Evolutionary conservation across 2,329 filamentous ascomycete species (phyloP).

Genomic region (Colletotrichum tabaci): DNA sequence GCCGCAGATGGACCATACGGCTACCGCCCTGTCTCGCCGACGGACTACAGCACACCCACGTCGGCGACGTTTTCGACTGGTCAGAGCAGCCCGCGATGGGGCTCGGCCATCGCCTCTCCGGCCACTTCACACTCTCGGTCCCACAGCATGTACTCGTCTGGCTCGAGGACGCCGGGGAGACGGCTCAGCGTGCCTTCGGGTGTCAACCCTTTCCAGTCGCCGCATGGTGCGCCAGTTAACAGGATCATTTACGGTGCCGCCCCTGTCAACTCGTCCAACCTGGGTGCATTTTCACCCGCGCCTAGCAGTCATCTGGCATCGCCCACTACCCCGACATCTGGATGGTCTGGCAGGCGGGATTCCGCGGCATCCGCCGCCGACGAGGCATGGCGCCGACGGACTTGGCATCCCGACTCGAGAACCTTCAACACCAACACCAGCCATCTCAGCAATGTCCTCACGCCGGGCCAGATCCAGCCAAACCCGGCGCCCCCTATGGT

Average conservation of each 20-base stretch:
- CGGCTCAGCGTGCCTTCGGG: conserved; percentile 87
- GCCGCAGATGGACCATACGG: conserved; percentile 75
- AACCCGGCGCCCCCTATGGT: conserved; percentile 66
- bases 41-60: conserved; percentile 85
- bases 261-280: conserved; percentile 68
- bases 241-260: conserved; percentile 70
- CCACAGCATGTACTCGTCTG: conserved; percentile 78
- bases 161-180: conserved; percentile 77
- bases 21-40: conserved; percentile 79
- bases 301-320: conserved; percentile 74
- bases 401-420: conserved; percentile 89
- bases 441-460: conserved; percentile 81
- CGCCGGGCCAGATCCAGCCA: conserved; percentile 72
- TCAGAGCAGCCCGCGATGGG: conserved; percentile 83
- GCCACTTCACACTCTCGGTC: conserved; percentile 77
- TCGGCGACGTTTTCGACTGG: conserved; percentile 86
- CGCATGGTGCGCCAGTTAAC: conserved; percentile 69
- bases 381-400: conserved; percentile 85
- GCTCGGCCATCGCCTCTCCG: conserved; percentile 79
- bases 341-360: conserved; percentile 74
- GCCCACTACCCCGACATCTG: conserved; percentile 75
- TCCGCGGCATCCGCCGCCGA: conserved; percentile 75
- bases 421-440: conserved; percentile 75
- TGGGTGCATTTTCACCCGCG: conserved; percentile 68
- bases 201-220: conserved; percentile 80